Evolutionary conservation across 169 alveolate genomes (phyloP), one percentile per base, ranked within the genome.

Genomic region (Plasmodium inui): DNA sequence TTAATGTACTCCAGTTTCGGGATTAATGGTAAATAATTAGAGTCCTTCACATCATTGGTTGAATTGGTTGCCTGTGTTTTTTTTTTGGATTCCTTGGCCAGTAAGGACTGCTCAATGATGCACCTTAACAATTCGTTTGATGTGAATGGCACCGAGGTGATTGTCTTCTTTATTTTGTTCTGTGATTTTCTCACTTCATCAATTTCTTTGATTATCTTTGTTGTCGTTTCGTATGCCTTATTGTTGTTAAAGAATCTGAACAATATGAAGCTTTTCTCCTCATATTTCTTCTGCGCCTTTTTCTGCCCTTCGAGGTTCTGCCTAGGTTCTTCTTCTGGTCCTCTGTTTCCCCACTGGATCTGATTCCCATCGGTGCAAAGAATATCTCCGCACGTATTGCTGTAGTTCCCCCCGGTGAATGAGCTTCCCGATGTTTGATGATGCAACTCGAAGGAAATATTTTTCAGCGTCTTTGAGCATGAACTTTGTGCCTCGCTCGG

Each of bases 161-260:
- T 89, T 41, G 94, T 88, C 39, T 88, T 88, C 79, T 78, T 78
- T 61, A 88, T 88, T 55, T 88, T 88, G 82, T 88, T 88, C 41
- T 88, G 83, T 46, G 94, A 57, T 19, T 88, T 79, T 76, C 89
- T 57, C 28, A 88, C 89, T 61, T 88, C 83, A 79, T 88, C 94
- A 78, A 88, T 88, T 79, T 88, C 94, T 78, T 78, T 88, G 12
- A 88, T 88, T 39, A 88, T 88, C 71, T 88, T 88, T 12, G 89
- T 88, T n/a, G 94, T 88, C 19, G 94, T 88, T 57, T 88, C 94
- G 50, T 88, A 88, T 61, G 94, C 94, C 32, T 53, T 88, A 88
- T 79, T 88, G 73, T 88, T 88, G 82, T 88, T 88, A 88, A 88
- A 88, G 82, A 88, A 88, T 39, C 94, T 44, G 53, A 88, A 88